Evolutionary conservation across 352 stramenopile genomes (phyloP), one percentile per base, ranked within the genome.

Genomic region (Blastocystis sp.): DNA sequence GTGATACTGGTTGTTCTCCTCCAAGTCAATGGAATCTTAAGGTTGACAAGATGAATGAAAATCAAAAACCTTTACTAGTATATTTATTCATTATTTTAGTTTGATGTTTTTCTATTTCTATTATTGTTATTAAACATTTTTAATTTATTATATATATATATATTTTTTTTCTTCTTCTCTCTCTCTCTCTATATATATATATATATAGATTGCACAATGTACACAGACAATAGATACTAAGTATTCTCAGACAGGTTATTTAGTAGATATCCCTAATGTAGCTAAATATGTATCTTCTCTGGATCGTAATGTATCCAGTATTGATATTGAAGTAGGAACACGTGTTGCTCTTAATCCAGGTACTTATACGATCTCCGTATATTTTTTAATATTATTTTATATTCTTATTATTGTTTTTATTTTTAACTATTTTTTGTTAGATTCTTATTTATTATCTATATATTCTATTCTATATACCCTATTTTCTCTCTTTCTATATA

Each of bases 261-360:
- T 99, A 44, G 96, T 99, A 67, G 96, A 96, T 72, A 84, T 99
- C 64, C 94, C 95, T 70, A 90, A 99, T 74, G 96, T 97, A 75
- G 91, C 91, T 62, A 98, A 98, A 74, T 98, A 96, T 69, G 91
- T 99, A 13, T 91, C 96, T 10, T 88, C 84, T 2, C 70, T 97
- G 0, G 90, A 86, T 33, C 87, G 95, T 65, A 95, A 95, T 70
- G 89, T 98, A 0, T 86, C 91, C 1, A 88, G 89, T 0, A 97
- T 90, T 10, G 91, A 99, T 67, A 94, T 99, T 59, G 91, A 99
- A 72, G 91, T 98, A 66, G 88, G 89, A 9, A 99, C 97, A 91
- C 82, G 91, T 47, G 88, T 99, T 0, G 90, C 87, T 34, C 87
- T 96, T n/a, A 86, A 39, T 2, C 52, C 48, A 31, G 52, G 54